Evolutionary conservation across 2,329 filamentous ascomycete species (phyloP), one percentile per base, ranked within the genome.

Genomic region (Fusarium tricinctum): DNA sequence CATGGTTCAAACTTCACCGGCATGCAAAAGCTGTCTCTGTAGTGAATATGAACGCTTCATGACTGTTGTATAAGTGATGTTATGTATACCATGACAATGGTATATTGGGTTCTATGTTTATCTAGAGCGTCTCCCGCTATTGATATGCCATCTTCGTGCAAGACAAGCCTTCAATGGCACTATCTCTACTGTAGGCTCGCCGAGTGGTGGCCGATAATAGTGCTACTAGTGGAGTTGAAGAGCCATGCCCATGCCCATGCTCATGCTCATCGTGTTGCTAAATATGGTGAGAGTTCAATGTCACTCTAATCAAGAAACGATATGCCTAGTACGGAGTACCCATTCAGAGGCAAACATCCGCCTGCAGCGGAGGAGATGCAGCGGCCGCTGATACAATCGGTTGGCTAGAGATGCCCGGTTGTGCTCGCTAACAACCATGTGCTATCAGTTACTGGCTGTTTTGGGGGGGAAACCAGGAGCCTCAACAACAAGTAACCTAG

Each of bases 141-240:
- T 49, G 32, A n/a, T 32, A n/a, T 17, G 52, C 23, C 53, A n/a
- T 30, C 13, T 9, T 6, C 12, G 32, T 15, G n/a, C 3, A 39
- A 26, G 9, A 44, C 14, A 40, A 30, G 9, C 22, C 20, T n/a
- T 30, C 14, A 7, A 46, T 58, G 17, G n/a, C 30, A 43, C 49
- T 51, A 39, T 57, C 56, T 23, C 33, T 42, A 23, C 23, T 47
- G 32, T 22, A 56, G 44, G 67, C 48, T 57, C 40, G 67, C 67
- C 67, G 67, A 62, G 63, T 40, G 59, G 61, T 39, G 63, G 35
- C 67, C 66, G 67, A 59, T 68, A 50, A 64, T 60, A 63, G 67
- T 69, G 67, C 58, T 70, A 39, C 33, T 64, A 54, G 67, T 69
- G 67, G 67, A 70, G 67, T 64, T 50, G n/a, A 43, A 56, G 43